Base-by-base conservation (phyloP, 371 early-diverging fungal genomes). In the Saksenaea oblongispora region DNA sequence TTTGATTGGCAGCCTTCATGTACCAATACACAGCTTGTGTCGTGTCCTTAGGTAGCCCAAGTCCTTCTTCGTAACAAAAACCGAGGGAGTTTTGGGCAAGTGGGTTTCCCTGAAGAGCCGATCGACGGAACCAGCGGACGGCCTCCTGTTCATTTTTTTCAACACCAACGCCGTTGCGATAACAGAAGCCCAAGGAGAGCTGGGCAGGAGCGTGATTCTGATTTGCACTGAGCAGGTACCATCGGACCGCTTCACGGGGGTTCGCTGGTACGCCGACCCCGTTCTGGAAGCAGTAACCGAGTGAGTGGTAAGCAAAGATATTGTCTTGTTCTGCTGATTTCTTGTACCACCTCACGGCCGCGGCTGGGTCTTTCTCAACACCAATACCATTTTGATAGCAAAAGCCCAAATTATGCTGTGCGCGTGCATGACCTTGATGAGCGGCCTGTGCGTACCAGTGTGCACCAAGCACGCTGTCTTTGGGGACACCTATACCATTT, bases 241-340 rank as follows among this genome's bases (percentile, higher is more conserved):
- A 87, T 64, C 87, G 85, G 8, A 93, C 86, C 3, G 94, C 91
- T 61, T 83, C 79, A 47, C 78, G 71, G 42, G 86, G 79, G 74
- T 93, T 80, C 11, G 82, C 82, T 13, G 68, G 75, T 4, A 93
- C 88, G 18, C 94, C 94, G 58, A 91, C 83, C 15, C 95, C 96
- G 70, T 95, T 91, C 54, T 92, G 92, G 71, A 90, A 95, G 67
- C 96, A 95, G 66, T 91, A 94, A 8, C 95, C 97, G 28, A 95
- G 81, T 3, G 91, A 91, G 34, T 93, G 92, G 56, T 86, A 85
- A 5, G 93, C 95, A 63, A 90, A 86, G 17, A 89, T 81, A 61
- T 92, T 90, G 31, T 89, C 91, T 56, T 85, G 83, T 35, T 83
- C 88, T 0, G 95, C 93, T 5, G 94, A 84, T 27, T 81, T 81